phyloP scores from a whole-genome alignment of 176 grass and related monocot species.

The Oryza glaberrima region DNA sequence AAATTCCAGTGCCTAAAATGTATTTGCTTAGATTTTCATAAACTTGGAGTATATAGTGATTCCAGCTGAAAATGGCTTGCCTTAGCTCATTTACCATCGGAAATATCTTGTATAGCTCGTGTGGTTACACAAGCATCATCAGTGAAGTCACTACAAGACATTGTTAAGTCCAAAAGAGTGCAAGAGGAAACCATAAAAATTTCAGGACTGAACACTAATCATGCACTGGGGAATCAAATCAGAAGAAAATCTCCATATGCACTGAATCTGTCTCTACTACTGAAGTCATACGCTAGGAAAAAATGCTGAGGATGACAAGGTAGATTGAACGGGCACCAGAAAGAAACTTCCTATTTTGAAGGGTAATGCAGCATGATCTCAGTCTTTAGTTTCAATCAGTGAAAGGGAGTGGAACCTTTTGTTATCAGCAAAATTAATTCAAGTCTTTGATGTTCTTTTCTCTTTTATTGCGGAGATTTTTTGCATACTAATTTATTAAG shows the following conservation, averaged over 20 bases:
- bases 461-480: neutral
- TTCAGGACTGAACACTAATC: slow-evolving; percentile 26
- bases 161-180: slow-evolving; percentile 30
- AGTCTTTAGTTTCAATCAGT: slow-evolving; percentile 6
- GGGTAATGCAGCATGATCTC: slow-evolving; percentile 9
- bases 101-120: neutral
- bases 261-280: slow-evolving; percentile 28
- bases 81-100: neutral
- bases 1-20: slow-evolving; percentile 4
- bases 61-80: neutral
- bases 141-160: slow-evolving; percentile 38
- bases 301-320: slow-evolving; percentile 9
- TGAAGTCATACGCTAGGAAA: neutral
- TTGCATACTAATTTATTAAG: neutral
- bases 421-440: neutral
- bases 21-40: neutral
- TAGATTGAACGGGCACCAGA: slow-evolving; percentile 2
- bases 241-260: slow-evolving; percentile 39
- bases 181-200: slow-evolving; percentile 21
- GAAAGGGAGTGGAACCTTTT: neutral
- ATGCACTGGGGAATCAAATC: slow-evolving; percentile 47
- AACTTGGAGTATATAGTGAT: neutral
- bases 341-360: slow-evolving; percentile 39
- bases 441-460: neutral
- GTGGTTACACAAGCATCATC: slow-evolving; percentile 20